Conservation (phyloP, 169 alveolate species). For the Plasmodium sp. region DNA sequence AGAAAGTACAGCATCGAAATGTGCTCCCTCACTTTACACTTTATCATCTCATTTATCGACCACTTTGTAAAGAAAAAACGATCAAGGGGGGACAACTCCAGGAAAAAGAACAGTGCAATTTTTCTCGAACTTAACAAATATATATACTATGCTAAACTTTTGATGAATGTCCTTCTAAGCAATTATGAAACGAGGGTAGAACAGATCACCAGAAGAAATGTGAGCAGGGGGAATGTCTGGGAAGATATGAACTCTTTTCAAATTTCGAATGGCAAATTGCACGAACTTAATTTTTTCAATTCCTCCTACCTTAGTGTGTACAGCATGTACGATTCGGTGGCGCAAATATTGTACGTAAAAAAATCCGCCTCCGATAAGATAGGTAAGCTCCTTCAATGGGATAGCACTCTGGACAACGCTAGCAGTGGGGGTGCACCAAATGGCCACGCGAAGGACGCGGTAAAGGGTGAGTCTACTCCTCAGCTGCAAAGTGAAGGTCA, state of each 20-base stretch:
- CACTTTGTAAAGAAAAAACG: background rate
- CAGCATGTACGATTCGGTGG: constrained; percentile 5
- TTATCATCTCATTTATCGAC: constrained; percentile 37
- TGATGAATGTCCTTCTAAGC: constrained; percentile 8
- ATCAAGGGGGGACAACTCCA: background rate
- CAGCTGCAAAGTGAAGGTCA: background rate
- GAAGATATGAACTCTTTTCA: background rate
- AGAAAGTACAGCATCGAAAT: constrained; percentile 39
- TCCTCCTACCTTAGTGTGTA: background rate
- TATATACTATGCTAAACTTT: constrained; percentile 24
- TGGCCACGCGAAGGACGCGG: background rate
- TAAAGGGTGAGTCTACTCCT: background rate
- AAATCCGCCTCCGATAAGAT: background rate
- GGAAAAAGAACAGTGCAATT: background rate
- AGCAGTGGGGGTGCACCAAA: background rate
- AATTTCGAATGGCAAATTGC: background rate
- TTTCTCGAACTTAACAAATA: constrained; percentile 51
- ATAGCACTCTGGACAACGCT: background rate
- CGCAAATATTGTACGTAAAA: constrained; percentile 35
- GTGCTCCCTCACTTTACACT: constrained; percentile 13
- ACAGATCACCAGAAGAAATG: constrained; percentile 20
- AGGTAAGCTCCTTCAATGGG: background rate
- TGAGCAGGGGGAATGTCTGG: constrained; percentile 3
- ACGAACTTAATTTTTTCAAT: constrained; percentile 1
- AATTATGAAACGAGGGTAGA: constrained; percentile 3